phyloP scores from a whole-genome alignment of 2,329 filamentous ascomycete genomes.

The Zalaria obscura region DNA sequence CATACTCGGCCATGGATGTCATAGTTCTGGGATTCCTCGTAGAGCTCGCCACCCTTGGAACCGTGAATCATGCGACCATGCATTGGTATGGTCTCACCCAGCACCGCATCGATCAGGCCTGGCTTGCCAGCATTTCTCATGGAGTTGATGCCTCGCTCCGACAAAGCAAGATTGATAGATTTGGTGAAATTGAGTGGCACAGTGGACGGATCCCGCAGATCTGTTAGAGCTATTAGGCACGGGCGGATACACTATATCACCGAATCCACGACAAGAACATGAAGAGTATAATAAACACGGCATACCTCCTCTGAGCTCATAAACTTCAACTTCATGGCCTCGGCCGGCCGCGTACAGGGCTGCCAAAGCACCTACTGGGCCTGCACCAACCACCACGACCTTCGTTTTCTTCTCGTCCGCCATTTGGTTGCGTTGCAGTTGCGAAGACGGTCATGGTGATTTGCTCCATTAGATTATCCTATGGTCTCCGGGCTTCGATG shows the following conservation, averaged over 20 bases:
- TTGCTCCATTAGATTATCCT: no score
- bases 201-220: constrained; percentile 71
- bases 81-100: constrained; percentile 79
- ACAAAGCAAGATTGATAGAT: constrained; percentile 95
- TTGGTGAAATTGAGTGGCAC: constrained; percentile 88
- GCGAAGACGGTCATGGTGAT: no score
- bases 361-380: constrained; percentile 82
- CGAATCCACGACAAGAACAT: no score
- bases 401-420: constrained; percentile 36
- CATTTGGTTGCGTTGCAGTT: neutral
- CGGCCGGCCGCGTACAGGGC: constrained; percentile 83
- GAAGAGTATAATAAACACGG: constrained; percentile 9
- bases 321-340: constrained; percentile 83
- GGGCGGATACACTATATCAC: no score
- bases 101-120: constrained; percentile 57
- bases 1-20: constrained; percentile 74
- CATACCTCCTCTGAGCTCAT: constrained; percentile 82
- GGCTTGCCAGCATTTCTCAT: constrained; percentile 56
- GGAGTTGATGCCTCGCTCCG: constrained; percentile 83
- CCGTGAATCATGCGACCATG: constrained; percentile 93
- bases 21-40: constrained; percentile 73
- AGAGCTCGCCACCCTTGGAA: constrained; percentile 48
- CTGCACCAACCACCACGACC: constrained; percentile 76
- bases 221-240: constrained; percentile 31
- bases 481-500: no score